These are phyloP conservation scores for Erodium trifolium DNA, from an alignment of 441 rosid genomes.

Conservation along the genomic window DNA sequence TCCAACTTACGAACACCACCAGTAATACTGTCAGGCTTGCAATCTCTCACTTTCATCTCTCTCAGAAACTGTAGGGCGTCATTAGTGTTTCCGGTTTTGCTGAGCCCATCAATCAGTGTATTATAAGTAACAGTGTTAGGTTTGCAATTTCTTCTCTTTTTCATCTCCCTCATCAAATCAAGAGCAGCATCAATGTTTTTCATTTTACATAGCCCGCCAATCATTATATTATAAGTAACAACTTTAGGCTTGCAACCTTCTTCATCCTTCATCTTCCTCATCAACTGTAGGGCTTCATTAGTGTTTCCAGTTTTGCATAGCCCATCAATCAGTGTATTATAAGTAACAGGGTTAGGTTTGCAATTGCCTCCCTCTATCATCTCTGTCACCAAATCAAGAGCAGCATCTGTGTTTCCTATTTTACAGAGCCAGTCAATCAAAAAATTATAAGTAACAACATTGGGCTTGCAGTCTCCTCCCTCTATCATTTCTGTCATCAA, in stretches of 20 bases:
- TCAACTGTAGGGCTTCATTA: background rate
- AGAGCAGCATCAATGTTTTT: background rate
- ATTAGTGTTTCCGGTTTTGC: background rate
- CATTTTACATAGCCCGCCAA: background rate
- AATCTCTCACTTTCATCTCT: no score
- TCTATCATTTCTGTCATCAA: no score
- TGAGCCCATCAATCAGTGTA: background rate
- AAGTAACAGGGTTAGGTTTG: no score
- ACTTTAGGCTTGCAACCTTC: background rate
- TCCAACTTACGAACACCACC: no score
- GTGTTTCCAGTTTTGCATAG: constrained; percentile 7
- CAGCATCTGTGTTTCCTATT: no score
- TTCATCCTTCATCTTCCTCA: constrained; percentile 11
- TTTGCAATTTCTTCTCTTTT: background rate
- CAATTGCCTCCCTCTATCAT: no score
- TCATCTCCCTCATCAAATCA: background rate
- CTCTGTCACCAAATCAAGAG: no score
- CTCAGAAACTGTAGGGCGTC: background rate
- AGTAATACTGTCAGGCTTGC: no score
- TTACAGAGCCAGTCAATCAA: constrained; percentile 13
- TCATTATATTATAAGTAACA: background rate
- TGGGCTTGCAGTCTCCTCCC: constrained; percentile 12
- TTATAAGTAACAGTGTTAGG: background rate
- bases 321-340: background rate
- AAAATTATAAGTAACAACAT: constrained; percentile 2